A percentile compares a stretch with the other conserved stretches of the same genome.
These are phyloP conservation scores for Kappamyces sp. DNA, from an alignment of 192 early-diverging fungal species.

Conservation along the genomic window DNA sequence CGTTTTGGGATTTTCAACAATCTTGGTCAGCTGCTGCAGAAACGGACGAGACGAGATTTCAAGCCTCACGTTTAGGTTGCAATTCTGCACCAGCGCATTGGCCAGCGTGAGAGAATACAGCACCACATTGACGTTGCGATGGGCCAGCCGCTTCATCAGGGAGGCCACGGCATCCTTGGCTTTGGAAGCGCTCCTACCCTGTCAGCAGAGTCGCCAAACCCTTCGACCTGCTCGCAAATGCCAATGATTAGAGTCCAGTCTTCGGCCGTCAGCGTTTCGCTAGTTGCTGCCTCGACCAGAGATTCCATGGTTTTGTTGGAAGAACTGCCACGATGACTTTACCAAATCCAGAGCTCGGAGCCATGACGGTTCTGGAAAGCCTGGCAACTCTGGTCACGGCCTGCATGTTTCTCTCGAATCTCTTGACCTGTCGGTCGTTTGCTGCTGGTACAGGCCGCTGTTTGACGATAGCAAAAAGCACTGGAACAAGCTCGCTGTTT, in stretches of 20 bases:
- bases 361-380: background rate
- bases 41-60: conserved; percentile 86
- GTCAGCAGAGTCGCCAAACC: conserved; percentile 13
- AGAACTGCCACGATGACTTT: no score
- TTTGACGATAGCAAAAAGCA: conserved; percentile 1
- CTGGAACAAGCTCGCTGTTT: background rate
- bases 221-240: conserved; percentile 48
- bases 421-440: no score
- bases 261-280: conserved; percentile 86
- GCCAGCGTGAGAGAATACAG: conserved; percentile 52
- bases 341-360: background rate
- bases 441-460: background rate
- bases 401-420: conserved; percentile 7
- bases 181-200: conserved; percentile 13
- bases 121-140: conserved; percentile 65
- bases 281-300: conserved; percentile 57
- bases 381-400: conserved; percentile 2
- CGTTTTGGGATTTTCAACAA: conserved; percentile 63
- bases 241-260: conserved; percentile 67
- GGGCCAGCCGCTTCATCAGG: conserved; percentile 30
- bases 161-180: conserved; percentile 29
- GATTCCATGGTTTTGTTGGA: background rate
- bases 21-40: conserved; percentile 68
- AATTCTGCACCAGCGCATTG: conserved; percentile 90
- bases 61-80: conserved; percentile 66